Conservation (phyloP, 768 basidiomycete genomes). For the Kwoniella europaea region DNA sequence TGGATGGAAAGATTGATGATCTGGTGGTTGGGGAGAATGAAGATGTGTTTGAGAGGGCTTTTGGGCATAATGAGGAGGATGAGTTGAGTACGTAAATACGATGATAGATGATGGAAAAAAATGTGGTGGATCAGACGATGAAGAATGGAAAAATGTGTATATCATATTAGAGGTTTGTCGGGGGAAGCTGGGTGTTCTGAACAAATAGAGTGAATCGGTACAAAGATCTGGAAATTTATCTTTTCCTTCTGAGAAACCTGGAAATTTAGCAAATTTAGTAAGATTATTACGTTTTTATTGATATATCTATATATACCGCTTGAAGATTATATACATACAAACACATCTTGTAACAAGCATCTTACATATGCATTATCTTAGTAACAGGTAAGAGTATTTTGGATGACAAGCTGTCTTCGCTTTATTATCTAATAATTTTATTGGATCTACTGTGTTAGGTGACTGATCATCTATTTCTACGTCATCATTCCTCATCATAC, state of each 20-base stretch:
- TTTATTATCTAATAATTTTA: no score
- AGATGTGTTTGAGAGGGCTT: slow-evolving; percentile 42
- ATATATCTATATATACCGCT: background rate
- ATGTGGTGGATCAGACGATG: background rate
- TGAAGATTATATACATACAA: background rate
- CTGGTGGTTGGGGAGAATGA: slow-evolving; percentile 33
- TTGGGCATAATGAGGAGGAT: slow-evolving; percentile 24
- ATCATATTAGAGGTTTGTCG: no score
- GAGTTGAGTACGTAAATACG: slow-evolving; percentile 36
- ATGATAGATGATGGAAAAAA: background rate
- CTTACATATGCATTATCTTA: slow-evolving; percentile 23
- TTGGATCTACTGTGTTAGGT: no score
- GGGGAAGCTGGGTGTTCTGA: background rate
- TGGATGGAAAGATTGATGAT: slow-evolving; percentile 7
- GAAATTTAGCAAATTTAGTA: background rate
- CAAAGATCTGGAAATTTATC: no score
- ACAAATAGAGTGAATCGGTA: background rate
- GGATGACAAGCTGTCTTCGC: no score
- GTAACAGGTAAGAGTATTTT: no score
- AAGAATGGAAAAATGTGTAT: background rate
- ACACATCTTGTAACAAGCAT: slow-evolving; percentile 21
- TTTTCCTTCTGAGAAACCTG: background rate
- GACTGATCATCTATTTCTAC: no score
- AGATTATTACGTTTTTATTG: background rate
- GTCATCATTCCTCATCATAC: no score